phyloP scores from a whole-genome alignment of 352 stramenopile species.

The Lagenidium sp. region DNA sequence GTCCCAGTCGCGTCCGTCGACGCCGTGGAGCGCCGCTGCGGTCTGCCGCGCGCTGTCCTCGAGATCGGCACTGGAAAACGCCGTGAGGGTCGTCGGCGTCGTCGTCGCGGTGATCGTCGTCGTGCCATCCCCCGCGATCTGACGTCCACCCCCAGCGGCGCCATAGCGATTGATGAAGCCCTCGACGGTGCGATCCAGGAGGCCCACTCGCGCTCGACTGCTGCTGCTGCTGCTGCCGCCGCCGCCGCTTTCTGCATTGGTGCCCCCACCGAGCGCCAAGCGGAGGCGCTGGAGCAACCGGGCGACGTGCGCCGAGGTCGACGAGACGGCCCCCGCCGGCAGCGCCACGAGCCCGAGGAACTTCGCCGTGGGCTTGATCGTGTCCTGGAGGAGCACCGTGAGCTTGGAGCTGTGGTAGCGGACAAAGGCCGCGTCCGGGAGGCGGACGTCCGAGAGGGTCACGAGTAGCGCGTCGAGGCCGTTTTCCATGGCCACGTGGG shows the following conservation, averaged over 20 bases:
- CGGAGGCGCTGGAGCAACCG: background rate
- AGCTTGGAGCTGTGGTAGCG: constrained; percentile 77
- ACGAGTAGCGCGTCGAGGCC: constrained; percentile 43
- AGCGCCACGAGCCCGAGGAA: constrained; percentile 36
- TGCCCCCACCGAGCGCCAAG: background rate
- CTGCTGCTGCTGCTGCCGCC: constrained; percentile 1
- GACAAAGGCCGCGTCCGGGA: constrained; percentile 38
- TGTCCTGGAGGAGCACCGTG: constrained; percentile 70
- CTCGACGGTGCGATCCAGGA: constrained; percentile 41
- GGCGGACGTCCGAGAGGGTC: constrained; percentile 40
- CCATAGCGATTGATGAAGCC: constrained; percentile 61
- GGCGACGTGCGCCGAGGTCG: background rate
- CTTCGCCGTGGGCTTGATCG: constrained; percentile 47
- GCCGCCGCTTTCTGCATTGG: constrained; percentile 1
- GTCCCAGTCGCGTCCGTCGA: no score
- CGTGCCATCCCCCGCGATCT: constrained; percentile 1
- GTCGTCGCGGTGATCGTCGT: no score
- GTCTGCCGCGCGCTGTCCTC: no score
- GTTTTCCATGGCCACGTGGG: constrained; percentile 49
- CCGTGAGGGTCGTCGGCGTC: no score
- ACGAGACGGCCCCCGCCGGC: no score
- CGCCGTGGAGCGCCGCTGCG: no score
- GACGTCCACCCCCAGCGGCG: constrained; percentile 12
- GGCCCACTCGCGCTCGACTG: constrained; percentile 2
- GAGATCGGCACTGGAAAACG: no score